Evolutionary conservation across 2,329 filamentous ascomycete genomes (phyloP).

Genomic region (Malbranchea cinnamomea): DNA sequence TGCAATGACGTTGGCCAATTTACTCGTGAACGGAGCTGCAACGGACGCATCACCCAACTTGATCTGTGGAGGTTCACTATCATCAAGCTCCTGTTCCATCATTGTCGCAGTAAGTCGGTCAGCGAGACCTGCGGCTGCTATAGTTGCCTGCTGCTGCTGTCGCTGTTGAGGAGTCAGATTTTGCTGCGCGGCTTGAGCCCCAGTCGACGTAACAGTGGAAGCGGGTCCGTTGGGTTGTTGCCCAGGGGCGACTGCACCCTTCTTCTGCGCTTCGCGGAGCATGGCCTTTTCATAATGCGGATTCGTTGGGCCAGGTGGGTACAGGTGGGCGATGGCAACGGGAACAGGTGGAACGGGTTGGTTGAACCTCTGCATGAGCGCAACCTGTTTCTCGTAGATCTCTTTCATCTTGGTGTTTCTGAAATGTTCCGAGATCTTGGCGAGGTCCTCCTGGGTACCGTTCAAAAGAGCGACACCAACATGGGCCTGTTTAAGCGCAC

Average conservation of each 20-base stretch:
- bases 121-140: slow-evolving; percentile 62
- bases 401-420: slow-evolving; percentile 97
- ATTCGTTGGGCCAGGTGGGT: slow-evolving; percentile 77
- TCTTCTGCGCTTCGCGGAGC: slow-evolving; percentile 67
- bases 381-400: slow-evolving; percentile 88
- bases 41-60: slow-evolving; percentile 96
- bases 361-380: slow-evolving; percentile 89
- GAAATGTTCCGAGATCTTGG: slow-evolving; percentile 81
- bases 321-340: slow-evolving; percentile 82
- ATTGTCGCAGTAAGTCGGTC: slow-evolving; percentile 75
- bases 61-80: slow-evolving; percentile 83
- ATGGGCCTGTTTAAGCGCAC: slow-evolving; percentile 93
- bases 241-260: slow-evolving; percentile 47
- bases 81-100: slow-evolving; percentile 80
- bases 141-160: slow-evolving; percentile 42
- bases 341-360: slow-evolving; percentile 86
- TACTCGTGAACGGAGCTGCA: slow-evolving; percentile 92
- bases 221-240: slow-evolving; percentile 38
- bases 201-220: slow-evolving; percentile 53
- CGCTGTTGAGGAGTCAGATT: slow-evolving; percentile 37
- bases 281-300: slow-evolving; percentile 91
- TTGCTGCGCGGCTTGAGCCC: slow-evolving; percentile 35
- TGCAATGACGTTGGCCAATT: slow-evolving; percentile 89
- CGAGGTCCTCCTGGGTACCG: slow-evolving; percentile 79
- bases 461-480: slow-evolving; percentile 94